A percentile compares a stretch with the other conserved stretches of the same genome.
Evolutionary conservation across 768 basidiomycete genomes (phyloP).

Genomic region (Suillus spraguei): DNA sequence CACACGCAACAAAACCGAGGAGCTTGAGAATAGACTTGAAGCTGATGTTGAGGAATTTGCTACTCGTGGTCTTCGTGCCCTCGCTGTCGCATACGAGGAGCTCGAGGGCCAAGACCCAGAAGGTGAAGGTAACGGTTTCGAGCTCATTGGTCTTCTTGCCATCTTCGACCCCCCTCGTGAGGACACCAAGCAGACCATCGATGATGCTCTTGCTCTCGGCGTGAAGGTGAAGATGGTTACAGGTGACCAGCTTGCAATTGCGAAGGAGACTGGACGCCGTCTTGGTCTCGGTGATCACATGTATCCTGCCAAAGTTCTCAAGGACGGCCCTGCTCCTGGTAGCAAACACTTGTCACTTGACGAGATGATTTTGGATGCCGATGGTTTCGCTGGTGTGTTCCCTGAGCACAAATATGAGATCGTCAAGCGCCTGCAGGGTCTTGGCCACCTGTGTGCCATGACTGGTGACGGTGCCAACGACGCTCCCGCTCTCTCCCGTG

Average conservation of each 20-base stretch:
- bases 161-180: conserved; percentile 98
- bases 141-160: conserved; percentile 94
- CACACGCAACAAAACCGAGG: conserved; percentile 95
- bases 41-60: conserved; percentile 97
- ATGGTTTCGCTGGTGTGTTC: conserved; percentile 99
- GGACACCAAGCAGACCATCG: conserved; percentile 98
- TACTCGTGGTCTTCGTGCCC: conserved; percentile 90
- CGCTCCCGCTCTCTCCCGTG: conserved; percentile 95
- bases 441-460: conserved; percentile 97
- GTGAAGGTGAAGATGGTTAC: conserved; percentile 99
- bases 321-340: conserved; percentile 91
- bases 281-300: conserved; percentile 98
- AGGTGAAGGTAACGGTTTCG: conserved; percentile 94
- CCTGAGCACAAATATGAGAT: conserved; percentile 99
- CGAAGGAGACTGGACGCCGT: conserved; percentile 98
- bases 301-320: conserved; percentile 99
- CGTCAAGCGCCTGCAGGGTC: conserved; percentile 95
- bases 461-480: conserved; percentile 99
- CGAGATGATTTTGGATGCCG: conserved; percentile 99
- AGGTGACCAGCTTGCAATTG: conserved; percentile 99
- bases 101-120: conserved; percentile 81
- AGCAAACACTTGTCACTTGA: conserved; percentile 84
- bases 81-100: conserved; percentile 96
- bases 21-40: conserved; percentile 89
- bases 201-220: conserved; percentile 93